These are phyloP conservation scores for Coemansia sp. DNA, from an alignment of 192 early-diverging fungal genomes.

Conservation along the genomic window DNA sequence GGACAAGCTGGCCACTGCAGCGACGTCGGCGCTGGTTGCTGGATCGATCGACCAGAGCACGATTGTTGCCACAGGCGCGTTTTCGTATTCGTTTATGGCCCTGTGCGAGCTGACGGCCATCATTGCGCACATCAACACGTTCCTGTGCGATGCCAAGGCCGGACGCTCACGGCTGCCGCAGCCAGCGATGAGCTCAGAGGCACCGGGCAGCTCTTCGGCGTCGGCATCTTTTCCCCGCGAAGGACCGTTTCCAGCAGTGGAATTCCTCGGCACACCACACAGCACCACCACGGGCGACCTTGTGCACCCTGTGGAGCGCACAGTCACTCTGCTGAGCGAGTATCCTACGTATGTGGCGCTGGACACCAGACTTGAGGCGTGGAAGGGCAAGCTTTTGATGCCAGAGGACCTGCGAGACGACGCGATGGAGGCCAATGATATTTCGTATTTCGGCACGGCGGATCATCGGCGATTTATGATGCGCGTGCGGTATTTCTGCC, in stretches of 20 bases:
- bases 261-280: slow-evolving; percentile 28
- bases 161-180: slow-evolving; percentile 17
- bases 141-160: slow-evolving; percentile 48
- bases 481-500: slow-evolving; percentile 54
- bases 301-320: slow-evolving; percentile 36
- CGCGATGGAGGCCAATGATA: slow-evolving; percentile 37
- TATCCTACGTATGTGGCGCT: slow-evolving; percentile 42
- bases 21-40: slow-evolving; percentile 21
- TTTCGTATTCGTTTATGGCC: slow-evolving; percentile 56
- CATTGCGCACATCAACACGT: slow-evolving; percentile 42
- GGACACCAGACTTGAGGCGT: slow-evolving; percentile 43
- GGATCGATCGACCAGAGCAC: slow-evolving; percentile 29
- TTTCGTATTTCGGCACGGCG: slow-evolving; percentile 50
- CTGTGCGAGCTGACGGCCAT: slow-evolving; percentile 53
- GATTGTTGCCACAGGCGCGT: slow-evolving; percentile 52
- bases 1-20: slow-evolving; percentile 17
- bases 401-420: slow-evolving; percentile 55
- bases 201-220: not conserved
- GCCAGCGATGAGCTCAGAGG: not conserved
- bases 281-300: slow-evolving; percentile 15
- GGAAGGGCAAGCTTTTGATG: slow-evolving; percentile 39
- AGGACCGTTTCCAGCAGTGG: slow-evolving; percentile 44
- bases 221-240: slow-evolving; percentile 3
- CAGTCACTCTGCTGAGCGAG: slow-evolving; percentile 36
- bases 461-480: slow-evolving; percentile 57